Evolutionary conservation across 2,329 filamentous ascomycete genomes (phyloP), one percentile per base, ranked within the genome.

Genomic region (Thyridium curvatum): DNA sequence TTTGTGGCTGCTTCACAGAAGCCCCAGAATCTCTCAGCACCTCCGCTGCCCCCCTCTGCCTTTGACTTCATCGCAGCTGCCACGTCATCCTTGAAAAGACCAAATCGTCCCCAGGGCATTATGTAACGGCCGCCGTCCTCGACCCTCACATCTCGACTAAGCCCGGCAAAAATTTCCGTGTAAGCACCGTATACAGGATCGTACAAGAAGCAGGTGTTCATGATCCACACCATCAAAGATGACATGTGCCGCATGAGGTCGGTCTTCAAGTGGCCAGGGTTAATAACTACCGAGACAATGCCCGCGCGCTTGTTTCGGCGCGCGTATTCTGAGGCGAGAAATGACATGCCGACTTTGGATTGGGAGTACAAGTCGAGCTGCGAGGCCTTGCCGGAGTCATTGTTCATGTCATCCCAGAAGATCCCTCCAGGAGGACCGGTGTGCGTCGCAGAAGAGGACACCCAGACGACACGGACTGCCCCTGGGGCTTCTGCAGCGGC

Each of bases 71-170:
- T 49, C 2, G 52, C 54, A 3, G 44, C 41, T 1, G 46, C 40
- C 29, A 67, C 41, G 4, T 60, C 58, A 3, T 47, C 40, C 1
- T 57, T 50, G 3, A 61, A 45, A 3, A 49, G 46, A 38, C 52
- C 46, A 33, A 68, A 53, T 10, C 61, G 52, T 3, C 65, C 65
- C 54, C 56, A 68, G 0, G 63, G 64, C n/a, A n/a, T n/a, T n/a
- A n/a, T n/a, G n/a, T n/a, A n/a, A n/a, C n/a, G n/a, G n/a, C n/a
- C n/a, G n/a, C n/a, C n/a, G n/a, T n/a, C 59, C 29, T 64, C 63
- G 2, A 59, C 30, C 0, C 59, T 67, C 4, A 73, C 53, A 0
- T 70, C 59, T 0, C 62, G 61, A 0, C 68, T 67, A 29, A 70
- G 53, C 0, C 59, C 69, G 16, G 60, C 57, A 42, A 55, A 66